phyloP scores from a whole-genome alignment of 495 filamentous ascomycete genomes.

The Penicillium flavigenum region DNA sequence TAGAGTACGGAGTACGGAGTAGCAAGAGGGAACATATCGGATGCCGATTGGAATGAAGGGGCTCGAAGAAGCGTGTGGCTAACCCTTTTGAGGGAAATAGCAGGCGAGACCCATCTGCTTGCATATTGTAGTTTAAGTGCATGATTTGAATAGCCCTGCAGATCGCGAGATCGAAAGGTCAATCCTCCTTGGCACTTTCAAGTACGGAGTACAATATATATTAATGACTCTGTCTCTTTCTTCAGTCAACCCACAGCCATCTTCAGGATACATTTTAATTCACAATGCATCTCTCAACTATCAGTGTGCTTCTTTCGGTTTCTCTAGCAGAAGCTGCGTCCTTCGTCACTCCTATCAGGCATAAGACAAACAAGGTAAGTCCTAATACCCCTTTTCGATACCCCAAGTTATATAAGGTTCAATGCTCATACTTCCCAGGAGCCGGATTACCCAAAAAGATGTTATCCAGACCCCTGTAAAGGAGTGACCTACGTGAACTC shows the following conservation, averaged over 20 bases:
- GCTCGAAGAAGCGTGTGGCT: neutral
- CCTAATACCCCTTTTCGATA: neutral
- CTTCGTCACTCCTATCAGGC: neutral
- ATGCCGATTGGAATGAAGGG: neutral
- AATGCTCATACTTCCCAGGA: conserved; percentile 7
- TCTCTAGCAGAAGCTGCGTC: conserved; percentile 3
- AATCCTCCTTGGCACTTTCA: neutral
- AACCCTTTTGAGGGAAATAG: neutral
- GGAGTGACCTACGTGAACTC: conserved; percentile 38
- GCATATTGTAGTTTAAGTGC: neutral
- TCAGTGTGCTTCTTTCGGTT: neutral
- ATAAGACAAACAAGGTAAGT: neutral
- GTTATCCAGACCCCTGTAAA: conserved; percentile 35
- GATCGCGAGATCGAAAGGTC: neutral
- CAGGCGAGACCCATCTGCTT: neutral
- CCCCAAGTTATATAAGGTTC: neutral
- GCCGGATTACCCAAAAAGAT: conserved; percentile 14
- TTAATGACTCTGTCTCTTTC: neutral
- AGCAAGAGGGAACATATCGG: neutral
- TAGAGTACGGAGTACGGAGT: neutral
- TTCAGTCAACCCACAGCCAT: neutral
- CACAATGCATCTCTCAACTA: conserved; percentile 7
- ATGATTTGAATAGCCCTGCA: conserved; percentile 3
- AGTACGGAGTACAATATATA: neutral
- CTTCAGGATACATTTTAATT: neutral